Evolutionary conservation across 2,329 filamentous ascomycete species (phyloP).

Genomic region (Colletotrichum truncatum): DNA sequence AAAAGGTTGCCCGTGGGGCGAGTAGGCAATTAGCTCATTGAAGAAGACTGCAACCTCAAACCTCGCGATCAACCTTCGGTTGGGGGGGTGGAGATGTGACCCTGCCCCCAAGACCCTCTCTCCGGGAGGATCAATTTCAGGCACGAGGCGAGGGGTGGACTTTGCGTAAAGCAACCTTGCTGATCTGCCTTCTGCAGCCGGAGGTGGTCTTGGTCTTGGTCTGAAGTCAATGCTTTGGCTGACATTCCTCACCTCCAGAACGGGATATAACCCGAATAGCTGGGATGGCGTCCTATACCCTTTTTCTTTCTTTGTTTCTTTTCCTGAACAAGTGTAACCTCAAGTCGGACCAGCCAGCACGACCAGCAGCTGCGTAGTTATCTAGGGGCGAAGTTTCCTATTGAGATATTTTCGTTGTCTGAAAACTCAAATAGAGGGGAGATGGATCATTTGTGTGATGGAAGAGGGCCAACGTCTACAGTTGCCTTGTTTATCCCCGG

Average conservation of each 20-base stretch:
- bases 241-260: neutral
- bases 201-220: neutral
- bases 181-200: neutral
- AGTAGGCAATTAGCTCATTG: constrained; percentile 5
- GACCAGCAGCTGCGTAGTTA: constrained; percentile 23
- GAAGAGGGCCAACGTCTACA: neutral
- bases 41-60: constrained; percentile 15
- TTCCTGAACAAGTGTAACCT: constrained; percentile 13
- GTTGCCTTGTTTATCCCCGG: neutral
- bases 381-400: constrained; percentile 3
- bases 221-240: neutral
- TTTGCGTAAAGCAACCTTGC: constrained; percentile 1
- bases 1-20: constrained; percentile 2
- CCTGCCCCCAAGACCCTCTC: neutral
- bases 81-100: constrained; percentile 7
- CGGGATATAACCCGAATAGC: constrained; percentile 9
- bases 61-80: constrained; percentile 17
- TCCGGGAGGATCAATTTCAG: constrained; percentile 17
- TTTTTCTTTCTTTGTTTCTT: neutral
- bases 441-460: constrained; percentile 7
- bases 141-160: constrained; percentile 7
- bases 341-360: constrained; percentile 11
- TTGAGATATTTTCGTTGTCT: neutral
- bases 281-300: neutral
- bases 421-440: neutral